Percentiles rank a stretch among this genome's conserved stretches.
Conservation (phyloP, 108 stramenopile species). For the Pinguiococcus pyrenoidosus region DNA sequence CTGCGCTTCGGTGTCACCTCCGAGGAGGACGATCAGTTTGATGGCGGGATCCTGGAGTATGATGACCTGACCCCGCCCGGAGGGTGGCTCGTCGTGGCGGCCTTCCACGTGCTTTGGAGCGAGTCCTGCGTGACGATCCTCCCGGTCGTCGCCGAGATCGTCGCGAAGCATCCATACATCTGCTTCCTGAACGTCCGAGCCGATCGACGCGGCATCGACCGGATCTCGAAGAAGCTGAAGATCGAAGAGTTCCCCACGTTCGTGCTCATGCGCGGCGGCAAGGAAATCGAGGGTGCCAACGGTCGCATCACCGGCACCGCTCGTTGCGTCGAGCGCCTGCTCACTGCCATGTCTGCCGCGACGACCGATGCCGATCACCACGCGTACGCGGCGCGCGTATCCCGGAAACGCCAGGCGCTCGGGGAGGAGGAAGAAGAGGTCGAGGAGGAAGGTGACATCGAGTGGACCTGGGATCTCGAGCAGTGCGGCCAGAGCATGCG, state of each 20-base stretch:
- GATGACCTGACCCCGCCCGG: slow-evolving; percentile 7
- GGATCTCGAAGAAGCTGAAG: slow-evolving; percentile 1
- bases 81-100: slow-evolving; percentile 22
- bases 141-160: slow-evolving; percentile 7
- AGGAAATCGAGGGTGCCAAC: slow-evolving; percentile 12
- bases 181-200: slow-evolving; percentile 10
- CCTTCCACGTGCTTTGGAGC: slow-evolving; percentile 15
- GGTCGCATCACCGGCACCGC: slow-evolving; percentile 9
- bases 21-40: background rate
- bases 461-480: slow-evolving; percentile 23
- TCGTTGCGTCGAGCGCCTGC: slow-evolving; percentile 1
- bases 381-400: background rate
- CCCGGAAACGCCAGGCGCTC: background rate
- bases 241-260: slow-evolving; percentile 13
- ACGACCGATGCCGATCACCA: slow-evolving; percentile 7
- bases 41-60: background rate
- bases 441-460: slow-evolving; percentile 10
- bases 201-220: slow-evolving; percentile 5
- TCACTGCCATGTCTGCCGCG: background rate
- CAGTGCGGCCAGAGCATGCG: slow-evolving; percentile 3
- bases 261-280: slow-evolving; percentile 12
- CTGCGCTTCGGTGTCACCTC: background rate
- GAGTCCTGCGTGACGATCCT: slow-evolving; percentile 6
- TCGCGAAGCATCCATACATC: slow-evolving; percentile 3
- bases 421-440: background rate